Evolutionary conservation across 805 yeast genomes (phyloP), one percentile per base, ranked within the genome.

Genomic region (Candida ortonii): DNA sequence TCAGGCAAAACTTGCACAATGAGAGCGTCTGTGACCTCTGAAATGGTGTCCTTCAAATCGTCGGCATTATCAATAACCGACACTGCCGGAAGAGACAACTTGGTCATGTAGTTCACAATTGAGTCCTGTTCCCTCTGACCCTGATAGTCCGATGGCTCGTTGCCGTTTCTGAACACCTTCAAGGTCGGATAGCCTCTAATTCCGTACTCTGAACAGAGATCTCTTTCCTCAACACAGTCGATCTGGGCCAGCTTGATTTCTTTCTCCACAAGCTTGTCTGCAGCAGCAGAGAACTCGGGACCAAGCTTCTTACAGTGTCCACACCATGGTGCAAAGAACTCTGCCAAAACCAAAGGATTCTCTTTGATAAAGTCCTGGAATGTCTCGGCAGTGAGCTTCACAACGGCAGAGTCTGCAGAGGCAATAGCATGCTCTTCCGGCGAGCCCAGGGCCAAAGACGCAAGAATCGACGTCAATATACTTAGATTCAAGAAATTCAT

Each of bases 251-350:
- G 67, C 52, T 77, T 75, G 59, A 84, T 80, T 35, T 74, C 67
- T 43, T 83, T 75, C 33, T 68, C 74, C 30, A 68, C 70, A 55
- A 84, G 69, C 13, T 54, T 49, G 48, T 80, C 78, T 32, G 90
- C 86, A 33, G 95, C 95, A 49, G 73, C 62, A 34, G 78, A 68
- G 49, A 72, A 84, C 61, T 86, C 81, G 22, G 96, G 96, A 9
- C 87, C 95, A 46, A 86, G 66, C 31, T 73, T 74, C 70, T 89
- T 87, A 73, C 97, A 89, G 67, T 89, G 93, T 12, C 96, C 96
- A 71, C 97, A 89, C 97, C 97, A 90, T 59, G 97, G 95, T 12
- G 95, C 95, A 60, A 81, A 86, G 64, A 86, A 86, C 64, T 86
- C 95, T 14, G 90, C 83, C 43, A 86, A 65, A 15, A 86, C 94